phyloP scores from a whole-genome alignment of 352 stramenopile species.

The Pythium grandisporangium region DNA sequence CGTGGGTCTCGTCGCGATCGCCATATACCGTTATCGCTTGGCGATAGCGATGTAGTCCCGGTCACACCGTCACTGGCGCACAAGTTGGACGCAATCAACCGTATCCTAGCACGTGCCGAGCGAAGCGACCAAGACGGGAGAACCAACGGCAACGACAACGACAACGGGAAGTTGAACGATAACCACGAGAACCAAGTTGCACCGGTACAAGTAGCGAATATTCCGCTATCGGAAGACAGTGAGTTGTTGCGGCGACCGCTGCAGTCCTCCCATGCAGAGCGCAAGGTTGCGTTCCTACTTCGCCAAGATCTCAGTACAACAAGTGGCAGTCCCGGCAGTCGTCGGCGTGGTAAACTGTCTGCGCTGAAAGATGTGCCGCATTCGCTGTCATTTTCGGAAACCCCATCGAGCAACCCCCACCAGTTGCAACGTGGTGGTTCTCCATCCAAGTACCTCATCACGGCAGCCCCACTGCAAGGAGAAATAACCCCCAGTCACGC shows the following conservation, averaged over 20 bases:
- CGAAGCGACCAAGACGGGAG: not conserved
- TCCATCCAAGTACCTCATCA: constrained; percentile 1
- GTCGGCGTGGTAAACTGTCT: not conserved
- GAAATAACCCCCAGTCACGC: not conserved
- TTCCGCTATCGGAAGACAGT: too few relatives aligned
- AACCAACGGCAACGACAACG: not conserved
- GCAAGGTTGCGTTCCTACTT: not conserved
- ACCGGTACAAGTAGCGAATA: too few relatives aligned
- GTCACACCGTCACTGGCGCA: not conserved
- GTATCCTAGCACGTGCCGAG: not conserved
- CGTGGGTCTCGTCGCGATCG: constrained; percentile 1
- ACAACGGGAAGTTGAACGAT: too few relatives aligned
- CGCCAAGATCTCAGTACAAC: constrained; percentile 1
- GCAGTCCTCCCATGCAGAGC: not conserved
- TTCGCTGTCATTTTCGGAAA: too few relatives aligned
- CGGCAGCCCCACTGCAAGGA: too few relatives aligned
- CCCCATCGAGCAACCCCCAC: too few relatives aligned
- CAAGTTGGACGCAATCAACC: constrained; percentile 2
- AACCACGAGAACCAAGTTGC: too few relatives aligned
- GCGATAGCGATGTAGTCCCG: not conserved
- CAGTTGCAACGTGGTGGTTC: too few relatives aligned
- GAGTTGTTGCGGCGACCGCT: not conserved
- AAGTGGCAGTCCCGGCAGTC: not conserved
- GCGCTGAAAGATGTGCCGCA: too few relatives aligned
- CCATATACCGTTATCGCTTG: not conserved